These are phyloP conservation scores for Coffea eugenioides DNA, from an alignment of 257 asterid species.

Conservation along the genomic window DNA sequence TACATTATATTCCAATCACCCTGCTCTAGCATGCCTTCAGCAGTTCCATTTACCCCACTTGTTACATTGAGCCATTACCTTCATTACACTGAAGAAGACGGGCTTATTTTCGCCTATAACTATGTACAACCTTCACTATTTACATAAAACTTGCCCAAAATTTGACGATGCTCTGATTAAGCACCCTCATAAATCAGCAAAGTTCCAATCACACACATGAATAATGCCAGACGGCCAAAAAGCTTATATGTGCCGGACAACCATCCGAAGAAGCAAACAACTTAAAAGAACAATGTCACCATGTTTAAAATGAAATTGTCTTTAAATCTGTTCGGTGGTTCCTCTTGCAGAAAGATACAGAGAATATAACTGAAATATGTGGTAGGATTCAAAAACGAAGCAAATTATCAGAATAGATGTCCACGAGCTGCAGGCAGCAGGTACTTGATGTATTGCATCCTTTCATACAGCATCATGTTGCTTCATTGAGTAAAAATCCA, in stretches of 20 bases:
- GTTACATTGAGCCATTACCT: background rate
- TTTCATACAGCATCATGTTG: background rate
- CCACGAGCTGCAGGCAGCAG: background rate
- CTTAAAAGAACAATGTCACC: too few species aligned
- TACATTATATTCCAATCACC: background rate
- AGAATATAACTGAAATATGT: background rate
- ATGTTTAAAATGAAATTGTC: too few species aligned
- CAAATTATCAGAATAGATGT: background rate
- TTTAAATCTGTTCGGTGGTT: too few species aligned
- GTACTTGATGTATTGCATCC: background rate
- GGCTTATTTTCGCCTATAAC: too few species aligned
- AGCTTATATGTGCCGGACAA: too few species aligned
- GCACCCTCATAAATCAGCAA: too few species aligned
- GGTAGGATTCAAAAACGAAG: background rate
- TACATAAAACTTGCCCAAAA: background rate
- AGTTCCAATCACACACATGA: too few species aligned
- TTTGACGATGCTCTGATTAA: background rate
- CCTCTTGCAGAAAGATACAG: background rate
- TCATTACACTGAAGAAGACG: too few species aligned
- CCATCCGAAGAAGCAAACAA: too few species aligned
- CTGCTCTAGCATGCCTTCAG: background rate
- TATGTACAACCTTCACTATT: too few species aligned
- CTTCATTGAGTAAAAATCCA: background rate
- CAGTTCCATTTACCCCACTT: background rate
- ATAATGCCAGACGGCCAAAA: too few species aligned